Evolutionary conservation across 108 stramenopile genomes (phyloP), one percentile per base, ranked within the genome.

Genomic region (Skeletonema costatum): DNA sequence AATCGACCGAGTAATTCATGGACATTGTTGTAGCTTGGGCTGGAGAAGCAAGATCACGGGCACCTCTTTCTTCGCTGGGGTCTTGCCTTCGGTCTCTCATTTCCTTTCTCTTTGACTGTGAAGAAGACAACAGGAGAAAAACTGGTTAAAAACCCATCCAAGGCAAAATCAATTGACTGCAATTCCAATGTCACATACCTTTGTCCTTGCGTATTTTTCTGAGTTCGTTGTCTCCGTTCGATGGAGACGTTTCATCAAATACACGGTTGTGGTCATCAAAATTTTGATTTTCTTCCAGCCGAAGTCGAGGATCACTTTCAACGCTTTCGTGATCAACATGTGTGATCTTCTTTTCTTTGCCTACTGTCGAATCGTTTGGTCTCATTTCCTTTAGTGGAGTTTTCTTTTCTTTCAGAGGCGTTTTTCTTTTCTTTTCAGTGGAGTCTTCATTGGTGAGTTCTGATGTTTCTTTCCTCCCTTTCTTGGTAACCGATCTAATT

Each of bases 1-100:
- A 89, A 71, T 92, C 89, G 10, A 89, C 33, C 9, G 89, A 90
- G 66, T 92, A 92, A 19, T 87, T 88, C 66, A 92, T 64, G 16
- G 87, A 88, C 13, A 87, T 73, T 16, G 76, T 77, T 9, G 77
- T 74, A 32, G 77, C 75, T 19, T 70, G 71, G 6, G 68, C 46
- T 46, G 62, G 66, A 61, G 74, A 62, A 50, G 63, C 60, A 32
- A 1, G 35, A 13, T 41, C 61, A 31, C 65, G 39, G 36, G 42
- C 72, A 44, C 38, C 62, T 42, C 68, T 67, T 17, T 77, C 76
- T 70, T 53, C 75, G 50, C 60, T 82, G 25, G 53, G 71, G 60
- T 82, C 82, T 76, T 82, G 82, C 33, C 82, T 63, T 53, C 82
- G 60, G 60, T 82, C 82, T 64, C 71, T 72, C 66, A 82, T 53